Conservation (phyloP, 2,329 filamentous ascomycete genomes). For the Madurella mycetomatis region DNA sequence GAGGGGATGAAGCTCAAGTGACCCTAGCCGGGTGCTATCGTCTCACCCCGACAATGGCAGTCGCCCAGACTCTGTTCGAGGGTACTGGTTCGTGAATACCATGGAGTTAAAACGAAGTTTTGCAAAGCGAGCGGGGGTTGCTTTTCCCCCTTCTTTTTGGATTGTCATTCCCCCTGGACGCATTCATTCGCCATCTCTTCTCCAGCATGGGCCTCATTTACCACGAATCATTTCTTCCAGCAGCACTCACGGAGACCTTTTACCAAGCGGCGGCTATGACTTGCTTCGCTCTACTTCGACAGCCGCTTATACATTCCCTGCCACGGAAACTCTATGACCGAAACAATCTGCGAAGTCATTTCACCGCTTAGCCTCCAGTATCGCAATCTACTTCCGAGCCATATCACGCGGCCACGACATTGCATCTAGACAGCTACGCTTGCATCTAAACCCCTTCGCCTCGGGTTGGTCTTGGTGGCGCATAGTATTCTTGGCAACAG, state of each 20-base stretch:
- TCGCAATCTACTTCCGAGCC: not conserved
- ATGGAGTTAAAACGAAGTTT: not conserved
- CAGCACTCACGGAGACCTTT: constrained; percentile 5
- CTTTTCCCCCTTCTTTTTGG: not conserved
- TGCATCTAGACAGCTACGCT: constrained; percentile 1
- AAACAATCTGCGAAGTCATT: not conserved
- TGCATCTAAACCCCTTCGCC: not conserved
- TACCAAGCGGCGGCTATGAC: not conserved
- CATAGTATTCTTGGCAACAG: not conserved
- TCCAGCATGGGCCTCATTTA: constrained; percentile 13
- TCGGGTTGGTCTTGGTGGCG: not conserved
- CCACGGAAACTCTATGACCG: not conserved
- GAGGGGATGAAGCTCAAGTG: constrained; percentile 35
- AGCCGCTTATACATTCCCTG: not conserved
- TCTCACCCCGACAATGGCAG: not conserved
- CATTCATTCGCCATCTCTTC: constrained; percentile 10
- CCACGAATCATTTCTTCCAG: constrained; percentile 5
- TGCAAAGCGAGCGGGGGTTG: not conserved
- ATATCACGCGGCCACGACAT: constrained; percentile 1
- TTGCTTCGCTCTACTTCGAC: not conserved
- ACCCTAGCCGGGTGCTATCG: constrained; percentile 7
- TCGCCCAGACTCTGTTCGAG: too few species aligned
- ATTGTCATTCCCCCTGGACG: constrained; percentile 4
- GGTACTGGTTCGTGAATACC: not conserved
- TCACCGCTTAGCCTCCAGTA: not conserved